Evolutionary conservation across 2,329 filamentous ascomycete species (phyloP), one percentile per base, ranked within the genome.

Genomic region (Davidsoniella virescens): DNA sequence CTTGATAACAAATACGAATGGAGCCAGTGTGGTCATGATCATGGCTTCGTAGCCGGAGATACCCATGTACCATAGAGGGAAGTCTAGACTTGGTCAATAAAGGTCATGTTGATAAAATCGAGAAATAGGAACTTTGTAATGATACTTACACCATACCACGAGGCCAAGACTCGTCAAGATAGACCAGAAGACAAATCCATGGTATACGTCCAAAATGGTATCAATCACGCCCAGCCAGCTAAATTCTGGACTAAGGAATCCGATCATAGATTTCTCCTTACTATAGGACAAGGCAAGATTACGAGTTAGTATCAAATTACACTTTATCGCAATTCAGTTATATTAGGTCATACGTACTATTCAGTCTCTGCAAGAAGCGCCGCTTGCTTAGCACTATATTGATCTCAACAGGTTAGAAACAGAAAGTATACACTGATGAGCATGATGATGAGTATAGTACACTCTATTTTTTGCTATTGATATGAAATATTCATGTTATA

Each of bases 41-140:
- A 94, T 72, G 41, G 80, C 82, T 66, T 98, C 92, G 61, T 92
- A 98, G 55, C 92, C 92, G 3, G 90, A 96, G 54, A 98, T 93
- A 25, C 92, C 92, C 92, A 98, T 98, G 63, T 95, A 80, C 92
- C 92, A 98, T 9, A 98, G 76, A 12, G 92, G 92, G 63, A 98
- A 98, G 65, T 93, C 83, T 87, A 46, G 4, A 36, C 5, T 20
- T 39, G 42, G 47, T 33, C 12, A 33, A 20, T 14, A 49, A 43
- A 20, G 41, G 54, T 48, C 12, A 43, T 45, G 18, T 23, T 37
- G 18, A 45, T n/a, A 40, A 23, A 4, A 16, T 33, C 14, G 20
- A 18, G 18, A 7, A 37, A 4, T n/a, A 10, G 20, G 29, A 18
- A 20, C n/a, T 20, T 10, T 18, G 33, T 6, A 41, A 7, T 18